Percentiles rank a stretch among this genome's conserved stretches.
phyloP scores from a whole-genome alignment of 129 eudicot genomes.

The Pulicaria dysenterica region DNA sequence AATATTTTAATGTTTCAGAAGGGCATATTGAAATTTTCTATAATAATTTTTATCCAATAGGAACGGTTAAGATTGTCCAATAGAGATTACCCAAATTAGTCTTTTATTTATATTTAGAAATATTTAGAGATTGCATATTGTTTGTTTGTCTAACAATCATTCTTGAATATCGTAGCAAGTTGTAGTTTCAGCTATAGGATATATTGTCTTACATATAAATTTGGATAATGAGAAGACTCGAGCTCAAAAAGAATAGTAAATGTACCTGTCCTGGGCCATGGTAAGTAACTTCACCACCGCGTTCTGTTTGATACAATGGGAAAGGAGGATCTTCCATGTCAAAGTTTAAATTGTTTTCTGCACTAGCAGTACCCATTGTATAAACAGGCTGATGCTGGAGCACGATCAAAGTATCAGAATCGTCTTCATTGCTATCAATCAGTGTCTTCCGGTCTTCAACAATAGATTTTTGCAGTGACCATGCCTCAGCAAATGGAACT shows the following conservation, averaged over 20 bases:
- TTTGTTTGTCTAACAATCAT: background rate
- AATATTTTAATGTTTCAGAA: too few species aligned
- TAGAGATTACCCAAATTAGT: too few species aligned
- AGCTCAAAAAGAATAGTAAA: background rate
- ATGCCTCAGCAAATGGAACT: slow-evolving; percentile 70
- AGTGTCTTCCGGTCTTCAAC: slow-evolving; percentile 56
- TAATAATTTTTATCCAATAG: too few species aligned
- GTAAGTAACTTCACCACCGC: slow-evolving; percentile 96
- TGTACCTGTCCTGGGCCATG: slow-evolving; percentile 99
- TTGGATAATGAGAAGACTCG: background rate
- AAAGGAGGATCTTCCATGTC: slow-evolving; percentile 59
- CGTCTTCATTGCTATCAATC: slow-evolving; percentile 53
- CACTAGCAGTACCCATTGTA: slow-evolving; percentile 90
- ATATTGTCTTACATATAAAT: background rate
- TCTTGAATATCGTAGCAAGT: background rate
- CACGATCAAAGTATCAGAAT: slow-evolving; percentile 55
- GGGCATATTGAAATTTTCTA: too few species aligned
- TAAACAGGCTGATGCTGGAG: slow-evolving; percentile 90
- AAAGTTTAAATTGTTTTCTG: slow-evolving; percentile 60
- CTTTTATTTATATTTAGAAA: too few species aligned
- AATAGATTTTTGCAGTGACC: slow-evolving; percentile 81
- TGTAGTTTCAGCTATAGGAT: too few species aligned
- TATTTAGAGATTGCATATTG: background rate
- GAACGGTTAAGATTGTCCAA: too few species aligned
- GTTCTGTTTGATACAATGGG: slow-evolving; percentile 72